Percentiles rank a stretch among this genome's conserved stretches.
Conservation (phyloP, 1,139 yeast genomes). For the Pichia sp. region DNA sequence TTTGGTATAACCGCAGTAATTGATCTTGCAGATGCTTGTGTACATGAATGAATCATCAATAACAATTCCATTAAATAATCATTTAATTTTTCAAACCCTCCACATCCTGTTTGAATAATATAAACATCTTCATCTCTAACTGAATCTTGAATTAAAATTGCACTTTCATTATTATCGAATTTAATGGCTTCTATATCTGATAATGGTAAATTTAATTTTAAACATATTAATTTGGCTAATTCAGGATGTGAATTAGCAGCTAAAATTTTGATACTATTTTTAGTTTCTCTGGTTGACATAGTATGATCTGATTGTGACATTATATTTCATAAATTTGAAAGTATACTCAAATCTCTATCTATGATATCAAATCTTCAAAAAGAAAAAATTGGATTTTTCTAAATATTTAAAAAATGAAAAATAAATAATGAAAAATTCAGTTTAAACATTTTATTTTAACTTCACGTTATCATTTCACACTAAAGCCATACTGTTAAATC, state of each 20-base stretch:
- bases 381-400: neutral
- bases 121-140: constrained; percentile 75
- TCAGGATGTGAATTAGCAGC: constrained; percentile 94
- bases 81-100: constrained; percentile 57
- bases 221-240: constrained; percentile 69
- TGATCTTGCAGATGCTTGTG: constrained; percentile 71
- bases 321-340: neutral
- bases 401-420: too few relatives aligned
- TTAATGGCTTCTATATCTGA: constrained; percentile 63
- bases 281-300: constrained; percentile 29
- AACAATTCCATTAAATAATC: constrained; percentile 67
- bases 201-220: constrained; percentile 51
- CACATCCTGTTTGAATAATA: constrained; percentile 67
- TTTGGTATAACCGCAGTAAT: constrained; percentile 76
- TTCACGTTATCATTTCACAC: too few relatives aligned
- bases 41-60: constrained; percentile 70
- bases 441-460: too few relatives aligned
- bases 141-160: constrained; percentile 67
- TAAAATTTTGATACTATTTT: constrained; percentile 66
- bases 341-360: neutral
- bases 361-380: neutral
- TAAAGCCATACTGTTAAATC: too few relatives aligned
- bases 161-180: constrained; percentile 66
- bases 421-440: too few relatives aligned
- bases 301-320: neutral